Evolutionary conservation across 345 rosid genomes (phyloP).

Genomic region (Dipteronia sinensis): DNA sequence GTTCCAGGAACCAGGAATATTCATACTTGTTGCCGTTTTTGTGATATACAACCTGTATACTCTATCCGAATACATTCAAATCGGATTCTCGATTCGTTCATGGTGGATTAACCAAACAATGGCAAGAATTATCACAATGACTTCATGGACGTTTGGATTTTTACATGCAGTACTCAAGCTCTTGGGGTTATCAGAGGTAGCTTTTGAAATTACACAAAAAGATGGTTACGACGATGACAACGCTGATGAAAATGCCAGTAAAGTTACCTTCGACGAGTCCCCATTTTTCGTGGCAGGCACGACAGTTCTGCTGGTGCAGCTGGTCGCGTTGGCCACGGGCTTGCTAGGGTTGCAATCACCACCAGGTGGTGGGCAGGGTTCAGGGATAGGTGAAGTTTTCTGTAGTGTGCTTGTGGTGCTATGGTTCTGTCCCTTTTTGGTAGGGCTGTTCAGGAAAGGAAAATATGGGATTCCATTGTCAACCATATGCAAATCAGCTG

Average conservation of each 20-base stretch:
- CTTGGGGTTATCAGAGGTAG: conserved; percentile 50
- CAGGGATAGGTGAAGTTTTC: conserved; percentile 29
- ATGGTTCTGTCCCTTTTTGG: conserved; percentile 34
- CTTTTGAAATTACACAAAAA: conserved; percentile 60
- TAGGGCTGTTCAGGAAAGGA: conserved; percentile 40
- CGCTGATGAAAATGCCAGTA: conserved; percentile 13
- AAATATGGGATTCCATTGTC: conserved; percentile 46
- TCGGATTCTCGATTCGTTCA: conserved; percentile 35
- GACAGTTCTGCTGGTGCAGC: conserved; percentile 33
- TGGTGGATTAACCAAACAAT: conserved; percentile 52
- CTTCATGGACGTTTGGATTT: conserved; percentile 50
- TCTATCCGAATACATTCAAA: conserved; percentile 32
- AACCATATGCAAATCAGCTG: conserved; percentile 33
- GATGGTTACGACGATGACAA: neutral
- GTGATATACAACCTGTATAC: conserved; percentile 27
- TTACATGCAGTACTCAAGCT: conserved; percentile 39
- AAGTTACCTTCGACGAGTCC: conserved; percentile 42
- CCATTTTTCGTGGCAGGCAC: conserved; percentile 41
- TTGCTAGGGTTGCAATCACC: conserved; percentile 14
- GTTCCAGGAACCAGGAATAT: conserved; percentile 36
- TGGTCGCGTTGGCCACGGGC: conserved; percentile 24
- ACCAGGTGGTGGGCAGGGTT: neutral
- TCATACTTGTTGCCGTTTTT: conserved; percentile 24
- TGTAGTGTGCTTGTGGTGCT: conserved; percentile 29
- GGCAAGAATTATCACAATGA: conserved; percentile 30